These are phyloP conservation scores for Colletotrichum tanaceti DNA, from an alignment of 2,329 filamentous ascomycete species.

Conservation along the genomic window DNA sequence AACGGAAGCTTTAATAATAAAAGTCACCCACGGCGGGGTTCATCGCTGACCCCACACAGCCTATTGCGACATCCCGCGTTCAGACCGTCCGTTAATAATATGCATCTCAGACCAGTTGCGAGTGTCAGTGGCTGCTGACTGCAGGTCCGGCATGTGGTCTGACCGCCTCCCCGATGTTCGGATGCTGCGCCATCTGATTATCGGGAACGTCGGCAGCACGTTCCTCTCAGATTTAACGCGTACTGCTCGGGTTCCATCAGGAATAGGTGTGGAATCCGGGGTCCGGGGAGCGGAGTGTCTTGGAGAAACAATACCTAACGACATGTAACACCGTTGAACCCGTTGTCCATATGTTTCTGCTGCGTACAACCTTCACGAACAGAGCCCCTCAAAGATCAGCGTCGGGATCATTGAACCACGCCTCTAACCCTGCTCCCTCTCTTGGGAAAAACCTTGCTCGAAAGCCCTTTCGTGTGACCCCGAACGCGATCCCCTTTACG, in stretches of 20 bases:
- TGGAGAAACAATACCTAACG: background rate
- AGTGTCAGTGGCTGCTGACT: constrained; percentile 14
- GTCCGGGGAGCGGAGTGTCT: no score
- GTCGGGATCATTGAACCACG: constrained; percentile 12
- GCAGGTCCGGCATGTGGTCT: background rate
- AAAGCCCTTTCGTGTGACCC: constrained; percentile 38
- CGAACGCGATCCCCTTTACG: constrained; percentile 44
- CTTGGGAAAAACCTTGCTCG: constrained; percentile 40
- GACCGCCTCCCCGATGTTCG: constrained; percentile 18
- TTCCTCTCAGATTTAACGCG: no score
- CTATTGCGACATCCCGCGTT: constrained; percentile 35
- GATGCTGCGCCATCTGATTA: background rate
- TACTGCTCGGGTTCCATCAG: no score
- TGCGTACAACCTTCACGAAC: background rate
- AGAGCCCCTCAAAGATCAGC: background rate
- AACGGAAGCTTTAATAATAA: background rate
- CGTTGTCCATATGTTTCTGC: no score
- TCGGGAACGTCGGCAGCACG: background rate
- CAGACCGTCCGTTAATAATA: background rate
- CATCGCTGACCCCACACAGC: constrained; percentile 11
- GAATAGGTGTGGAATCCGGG: no score
- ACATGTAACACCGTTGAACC: background rate
- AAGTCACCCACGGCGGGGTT: constrained; percentile 19
- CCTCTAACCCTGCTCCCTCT: constrained; percentile 14
- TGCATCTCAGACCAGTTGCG: background rate